Base-by-base conservation (phyloP, 192 early-diverging fungal genomes). In the Coemansia sp. region DNA sequence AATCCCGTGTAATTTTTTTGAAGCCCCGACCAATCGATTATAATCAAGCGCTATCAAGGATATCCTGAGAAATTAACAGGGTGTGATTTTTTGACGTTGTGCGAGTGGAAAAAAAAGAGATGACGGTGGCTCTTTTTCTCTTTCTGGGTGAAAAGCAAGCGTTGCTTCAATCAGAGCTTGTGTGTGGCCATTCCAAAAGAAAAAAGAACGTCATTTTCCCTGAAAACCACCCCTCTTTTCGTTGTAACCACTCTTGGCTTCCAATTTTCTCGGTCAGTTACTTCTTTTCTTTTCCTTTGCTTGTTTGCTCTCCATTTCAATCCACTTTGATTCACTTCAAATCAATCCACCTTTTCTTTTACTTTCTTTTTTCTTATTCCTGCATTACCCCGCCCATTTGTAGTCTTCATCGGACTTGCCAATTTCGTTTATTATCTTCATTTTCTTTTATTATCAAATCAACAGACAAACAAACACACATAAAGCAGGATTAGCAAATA, bases 401-500 rank as follows among this genome's bases (percentile, higher is more conserved):
- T 13, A 45, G 42, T 45, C 42, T 45, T n/a, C 12, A 52, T 42
- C 43, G 22, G 36, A 26, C 69, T 60, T 39, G 22, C 49, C 32
- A 13, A 63, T n/a, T 56, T 39, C 46, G 11, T n/a, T 39, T 43
- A 47, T 40, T 63, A 36, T 43, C 61, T 63, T 45, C 64, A 5
- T 21, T 62, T 47, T 42, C 7, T 12, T 36, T 43, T 36, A 32
- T 56, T n/a, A 19, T 26, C 26, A 26, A 26, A 26, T 26, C 26
- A 8, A 52, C 49, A 52, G 19, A 48, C 6, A 52, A 8, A 45
- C 42, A 52, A 52, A 22, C 49, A 22, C 22, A 12, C 60, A 21
- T 22, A n/a, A n/a, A 15, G 26, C 26, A 26, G 7, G 42, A 18
- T 66, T 55, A 41, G 6, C 52, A 67, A 39, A 16, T 18, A 82